phyloP scores from a whole-genome alignment of 2,329 filamentous ascomycete genomes.

The Aureobasidium namibiae region DNA sequence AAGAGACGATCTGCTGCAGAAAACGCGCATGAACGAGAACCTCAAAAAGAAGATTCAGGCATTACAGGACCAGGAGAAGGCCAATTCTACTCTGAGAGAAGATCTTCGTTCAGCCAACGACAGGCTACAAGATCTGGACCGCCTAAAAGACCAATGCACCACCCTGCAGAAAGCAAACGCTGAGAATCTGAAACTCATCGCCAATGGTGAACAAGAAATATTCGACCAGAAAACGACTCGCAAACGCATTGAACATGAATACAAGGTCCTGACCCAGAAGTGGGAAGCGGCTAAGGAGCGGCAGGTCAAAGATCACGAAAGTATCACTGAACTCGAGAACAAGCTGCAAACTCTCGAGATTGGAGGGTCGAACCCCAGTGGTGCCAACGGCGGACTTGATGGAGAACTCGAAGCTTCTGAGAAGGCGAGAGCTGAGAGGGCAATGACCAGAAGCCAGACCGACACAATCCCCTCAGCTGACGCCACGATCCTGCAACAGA shows the following conservation, averaged over 20 bases:
- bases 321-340: conserved; percentile 38
- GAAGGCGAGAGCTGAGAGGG: conserved; percentile 16
- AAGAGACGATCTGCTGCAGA: conserved; percentile 41
- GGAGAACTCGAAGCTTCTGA: conserved; percentile 32
- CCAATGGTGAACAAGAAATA: conserved; percentile 44
- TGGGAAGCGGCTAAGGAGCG: conserved; percentile 39
- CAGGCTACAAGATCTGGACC: conserved; percentile 36
- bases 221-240: conserved; percentile 42
- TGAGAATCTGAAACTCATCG: conserved; percentile 41
- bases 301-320: conserved; percentile 40
- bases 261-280: conserved; percentile 38
- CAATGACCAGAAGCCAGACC: conserved; percentile 10
- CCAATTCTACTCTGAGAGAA: conserved; percentile 34
- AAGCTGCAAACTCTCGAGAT: conserved; percentile 35
- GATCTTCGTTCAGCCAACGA: conserved; percentile 38
- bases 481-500: conserved; percentile 31
- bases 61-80: conserved; percentile 40
- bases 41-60: conserved; percentile 46
- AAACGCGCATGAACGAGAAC: conserved; percentile 44
- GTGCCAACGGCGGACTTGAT: conserved; percentile 27
- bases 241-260: conserved; percentile 41
- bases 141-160: conserved; percentile 35
- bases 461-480: conserved; percentile 4
- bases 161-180: conserved; percentile 43
- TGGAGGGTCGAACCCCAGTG: conserved; percentile 18